Percentiles rank a stretch among this genome's conserved stretches.
Conservation (phyloP, 1,284 basidiomycete species). For the Tilletia setariae region DNA sequence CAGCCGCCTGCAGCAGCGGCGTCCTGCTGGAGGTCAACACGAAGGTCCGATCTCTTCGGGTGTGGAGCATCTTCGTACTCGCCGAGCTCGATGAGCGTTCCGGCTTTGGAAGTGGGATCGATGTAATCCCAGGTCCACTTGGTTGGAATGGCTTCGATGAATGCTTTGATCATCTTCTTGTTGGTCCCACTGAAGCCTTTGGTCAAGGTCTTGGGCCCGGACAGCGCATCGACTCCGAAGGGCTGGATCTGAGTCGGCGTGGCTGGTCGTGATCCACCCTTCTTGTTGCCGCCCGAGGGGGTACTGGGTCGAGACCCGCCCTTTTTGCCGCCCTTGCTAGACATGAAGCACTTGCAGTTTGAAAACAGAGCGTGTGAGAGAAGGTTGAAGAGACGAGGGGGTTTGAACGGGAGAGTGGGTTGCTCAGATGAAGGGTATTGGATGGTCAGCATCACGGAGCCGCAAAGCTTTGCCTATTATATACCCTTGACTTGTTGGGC, state of each 20-base stretch:
- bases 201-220: background rate
- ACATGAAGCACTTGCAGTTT: too few species aligned
- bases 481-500: too few species aligned
- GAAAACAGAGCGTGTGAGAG: too few species aligned
- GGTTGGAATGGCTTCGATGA: background rate
- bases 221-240: background rate
- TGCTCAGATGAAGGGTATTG: too few species aligned
- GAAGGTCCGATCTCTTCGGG: background rate
- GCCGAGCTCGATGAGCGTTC: background rate
- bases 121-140: background rate
- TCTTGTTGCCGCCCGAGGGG: too few species aligned
- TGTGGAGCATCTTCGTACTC: background rate
- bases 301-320: background rate
- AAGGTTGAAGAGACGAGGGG: too few species aligned
- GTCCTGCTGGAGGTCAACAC: background rate
- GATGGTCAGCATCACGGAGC: too few species aligned
- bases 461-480: too few species aligned
- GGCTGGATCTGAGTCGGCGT: background rate
- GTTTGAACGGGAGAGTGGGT: too few species aligned
- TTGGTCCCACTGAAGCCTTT: background rate
- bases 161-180: slow-evolving; percentile 1
- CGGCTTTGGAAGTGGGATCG: background rate
- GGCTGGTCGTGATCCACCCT: background rate
- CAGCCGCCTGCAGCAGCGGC: background rate
- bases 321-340: too few species aligned